Evolutionary conservation across 2,329 filamentous ascomycete genomes (phyloP).

Genomic region (Xylariaceae sp.): DNA sequence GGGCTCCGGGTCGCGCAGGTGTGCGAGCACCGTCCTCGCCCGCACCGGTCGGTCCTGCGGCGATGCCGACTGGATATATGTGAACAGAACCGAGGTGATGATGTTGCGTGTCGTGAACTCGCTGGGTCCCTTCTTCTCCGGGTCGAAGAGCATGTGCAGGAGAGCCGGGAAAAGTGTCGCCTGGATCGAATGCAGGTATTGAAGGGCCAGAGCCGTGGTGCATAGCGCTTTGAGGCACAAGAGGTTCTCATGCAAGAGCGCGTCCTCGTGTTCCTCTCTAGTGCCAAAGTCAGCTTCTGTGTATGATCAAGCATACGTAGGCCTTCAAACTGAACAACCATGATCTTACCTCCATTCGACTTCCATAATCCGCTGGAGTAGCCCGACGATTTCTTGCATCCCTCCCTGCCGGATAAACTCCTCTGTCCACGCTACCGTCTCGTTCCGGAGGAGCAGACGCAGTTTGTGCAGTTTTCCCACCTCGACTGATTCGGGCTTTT

Average conservation of each 20-base stretch:
- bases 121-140: conserved; percentile 95
- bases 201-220: conserved; percentile 79
- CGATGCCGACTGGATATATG: conserved; percentile 67
- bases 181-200: conserved; percentile 74
- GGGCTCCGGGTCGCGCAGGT: conserved; percentile 71
- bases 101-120: conserved; percentile 92
- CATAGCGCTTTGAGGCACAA: conserved; percentile 91
- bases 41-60: conserved; percentile 56
- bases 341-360: conserved; percentile 82
- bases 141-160: conserved; percentile 84
- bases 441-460: conserved; percentile 79
- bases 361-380: conserved; percentile 86
- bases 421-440: conserved; percentile 94
- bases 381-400: conserved; percentile 81
- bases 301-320: too few species aligned
- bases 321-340: too few species aligned
- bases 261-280: conserved; percentile 93
- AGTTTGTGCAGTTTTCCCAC: conserved; percentile 95
- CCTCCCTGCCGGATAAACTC: conserved; percentile 82
- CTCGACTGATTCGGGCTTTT: conserved; percentile 75
- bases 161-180: conserved; percentile 77
- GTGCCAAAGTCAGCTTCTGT: too few species aligned
- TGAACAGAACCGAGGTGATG: conserved; percentile 82
- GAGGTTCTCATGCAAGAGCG: conserved; percentile 82
- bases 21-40: conserved; percentile 65